A percentile compares a stretch with the other conserved stretches of the same genome.
These are phyloP conservation scores for Antrodiella citrinella DNA, from an alignment of 768 basidiomycete genomes.

Conservation along the genomic window DNA sequence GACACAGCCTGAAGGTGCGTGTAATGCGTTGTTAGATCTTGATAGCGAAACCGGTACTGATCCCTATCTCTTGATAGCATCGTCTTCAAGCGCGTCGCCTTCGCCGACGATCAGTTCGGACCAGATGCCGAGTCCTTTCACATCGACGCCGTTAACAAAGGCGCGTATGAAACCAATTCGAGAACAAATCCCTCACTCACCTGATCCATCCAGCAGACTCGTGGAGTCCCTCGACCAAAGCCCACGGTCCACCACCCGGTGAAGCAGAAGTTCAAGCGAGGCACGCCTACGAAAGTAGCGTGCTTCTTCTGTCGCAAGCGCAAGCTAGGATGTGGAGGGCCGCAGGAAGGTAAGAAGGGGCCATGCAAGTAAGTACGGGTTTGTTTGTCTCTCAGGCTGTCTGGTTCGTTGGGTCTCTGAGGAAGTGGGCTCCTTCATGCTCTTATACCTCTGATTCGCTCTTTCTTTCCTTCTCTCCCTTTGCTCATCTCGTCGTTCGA, in stretches of 20 bases:
- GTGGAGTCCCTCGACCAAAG: neutral
- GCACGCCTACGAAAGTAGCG: slow-evolving; percentile 1
- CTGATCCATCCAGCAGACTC: neutral
- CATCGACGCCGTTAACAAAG: neutral
- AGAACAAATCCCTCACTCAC: neutral
- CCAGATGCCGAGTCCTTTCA: neutral
- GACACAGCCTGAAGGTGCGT: neutral
- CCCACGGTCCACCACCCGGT: neutral
- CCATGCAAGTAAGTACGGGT: neutral
- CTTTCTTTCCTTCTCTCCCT: too few relatives aligned
- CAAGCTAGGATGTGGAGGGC: slow-evolving; percentile 8
- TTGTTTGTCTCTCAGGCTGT: neutral
- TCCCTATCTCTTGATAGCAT: neutral
- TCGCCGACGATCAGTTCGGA: neutral
- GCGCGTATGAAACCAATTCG: neutral
- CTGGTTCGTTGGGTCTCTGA: too few relatives aligned
- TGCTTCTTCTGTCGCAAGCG: slow-evolving; percentile 9
- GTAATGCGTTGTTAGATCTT: neutral
- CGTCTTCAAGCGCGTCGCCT: neutral
- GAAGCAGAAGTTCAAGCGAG: neutral
- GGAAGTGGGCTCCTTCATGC: neutral
- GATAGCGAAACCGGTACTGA: neutral
- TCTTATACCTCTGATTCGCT: neutral
- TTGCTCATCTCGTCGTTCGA: too few relatives aligned
- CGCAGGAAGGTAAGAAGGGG: neutral